Conservation (phyloP, 371 early-diverging fungal genomes). For the Nematocida ausubeli region DNA sequence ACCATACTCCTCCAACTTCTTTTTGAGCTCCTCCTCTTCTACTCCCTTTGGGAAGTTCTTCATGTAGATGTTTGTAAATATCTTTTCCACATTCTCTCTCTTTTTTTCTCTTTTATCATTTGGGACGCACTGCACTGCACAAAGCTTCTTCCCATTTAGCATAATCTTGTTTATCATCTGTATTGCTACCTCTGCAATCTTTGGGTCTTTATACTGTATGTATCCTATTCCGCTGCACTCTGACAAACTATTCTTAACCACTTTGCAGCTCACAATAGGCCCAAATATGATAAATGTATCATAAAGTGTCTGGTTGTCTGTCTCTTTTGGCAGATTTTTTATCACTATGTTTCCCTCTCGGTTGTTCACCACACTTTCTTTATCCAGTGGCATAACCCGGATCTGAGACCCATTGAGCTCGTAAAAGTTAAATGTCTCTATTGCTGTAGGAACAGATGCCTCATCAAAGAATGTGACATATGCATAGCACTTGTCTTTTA, state of each 20-base stretch:
- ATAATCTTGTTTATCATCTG: conserved; percentile 54
- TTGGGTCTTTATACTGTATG: conserved; percentile 64
- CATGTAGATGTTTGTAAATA: conserved; percentile 67
- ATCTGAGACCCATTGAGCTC: conserved; percentile 62
- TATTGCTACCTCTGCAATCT: conserved; percentile 65
- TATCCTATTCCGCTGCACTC: conserved; percentile 67
- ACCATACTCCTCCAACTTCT: conserved; percentile 62
- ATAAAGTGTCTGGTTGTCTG: conserved; percentile 76
- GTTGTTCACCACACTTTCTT: conserved; percentile 33
- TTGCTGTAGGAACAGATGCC: conserved; percentile 57
- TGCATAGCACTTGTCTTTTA: conserved; percentile 59
- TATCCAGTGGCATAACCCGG: conserved; percentile 56
- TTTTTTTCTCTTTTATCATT: conserved; percentile 43
- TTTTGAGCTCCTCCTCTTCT: conserved; percentile 55
- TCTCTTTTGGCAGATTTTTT: conserved; percentile 78
- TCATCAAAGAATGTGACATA: conserved; percentile 64
- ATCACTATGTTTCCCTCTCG: conserved; percentile 88
- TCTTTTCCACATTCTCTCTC: conserved; percentile 37
- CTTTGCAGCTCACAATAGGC: conserved; percentile 92
- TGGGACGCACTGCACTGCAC: conserved; percentile 57
- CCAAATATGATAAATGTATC: conserved; percentile 98
- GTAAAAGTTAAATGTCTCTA: conserved; percentile 62
- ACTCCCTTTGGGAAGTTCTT: conserved; percentile 65
- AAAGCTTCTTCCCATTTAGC: conserved; percentile 60
- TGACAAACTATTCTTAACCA: conserved; percentile 73